Evolutionary conservation across 2,329 filamentous ascomycete genomes (phyloP), one percentile per base, ranked within the genome.

Genomic region (Pyricularia sp.): DNA sequence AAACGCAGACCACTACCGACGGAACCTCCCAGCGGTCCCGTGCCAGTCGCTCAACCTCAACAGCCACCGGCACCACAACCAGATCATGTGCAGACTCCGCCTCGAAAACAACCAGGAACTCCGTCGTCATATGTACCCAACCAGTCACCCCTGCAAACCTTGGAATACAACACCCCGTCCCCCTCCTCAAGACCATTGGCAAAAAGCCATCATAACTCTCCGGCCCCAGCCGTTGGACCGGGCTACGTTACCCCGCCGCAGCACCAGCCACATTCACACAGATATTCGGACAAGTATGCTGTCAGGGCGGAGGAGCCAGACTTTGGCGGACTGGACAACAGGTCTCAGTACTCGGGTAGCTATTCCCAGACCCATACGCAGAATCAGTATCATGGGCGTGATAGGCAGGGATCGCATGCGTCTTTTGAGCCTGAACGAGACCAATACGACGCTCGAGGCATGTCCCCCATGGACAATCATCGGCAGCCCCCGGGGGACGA

Each of bases 1-100:
- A 97, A 94, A 81, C 86, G 94, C 72, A 86, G 94, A 42, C 94
- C 94, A 25, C 81, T 97, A 58, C 94, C 94, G 0, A 89, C 88
- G 1, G 92, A 95, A 76, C 92, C 93, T 17, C 86, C 91, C 70
- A 84, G 85, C 68, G 80, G 85, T 72, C 83, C 86, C 72, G 76
- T 82, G 64, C 80, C 84, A 23, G 73, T 80, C n/a, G 65, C 65
- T 2, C 58, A 25, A 23, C 25, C 58, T 25, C 58, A 25, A 61
- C 58, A 61, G 28, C 58, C 58, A 28, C 58, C 58, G 4, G 58
- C 58, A 28, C 23, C 23, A 61, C 25, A 25, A 33, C 77, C 78
- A 25, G 83, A 85, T 61, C 80, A 81, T 65, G 73, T 78, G 12
- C 82, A 83, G 69, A 82, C 82, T 9, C 71, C 71, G 6, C 72